Evolutionary conservation across 2,329 filamentous ascomycete species (phyloP), one percentile per base, ranked within the genome.

Genomic region (Apiospora aurea): DNA sequence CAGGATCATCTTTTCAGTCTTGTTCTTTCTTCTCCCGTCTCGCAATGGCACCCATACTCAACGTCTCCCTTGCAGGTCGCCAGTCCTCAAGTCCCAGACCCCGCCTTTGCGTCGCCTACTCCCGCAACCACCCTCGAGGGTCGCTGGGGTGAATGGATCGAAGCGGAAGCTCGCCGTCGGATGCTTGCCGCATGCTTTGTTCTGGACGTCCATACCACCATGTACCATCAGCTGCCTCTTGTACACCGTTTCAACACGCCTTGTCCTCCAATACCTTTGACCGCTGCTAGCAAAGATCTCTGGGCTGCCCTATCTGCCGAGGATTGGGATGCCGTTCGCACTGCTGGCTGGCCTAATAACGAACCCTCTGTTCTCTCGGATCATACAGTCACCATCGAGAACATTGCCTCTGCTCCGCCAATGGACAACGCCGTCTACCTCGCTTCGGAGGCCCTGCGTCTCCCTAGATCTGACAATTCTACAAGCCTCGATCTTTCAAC

Each of bases 151-250:
- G 76, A 80, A 72, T 91, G 89, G 89, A 78, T 90, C 53, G 80
- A 86, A 66, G 78, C 80, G 69, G 89, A 91, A 79, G 82, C 86
- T 10, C 83, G 82, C 71, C 85, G 87, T 71, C 85, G 89, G 57
- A 82, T 91, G 41, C 80, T 89, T n/a, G 82, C 86, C 46, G 85
- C 85, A 18, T 90, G 87, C 79, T 89, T 90, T 78, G 79, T 89
- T 70, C 81, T 89, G 71, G 89, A 91, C 77, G 82, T 86, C 8
- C 88, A 90, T 73, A 84, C 87, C 76, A 85, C 87, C 73, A 81
- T 86, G 73, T 90, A 88, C 75, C 83, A 87, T 70, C 86, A 90
- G 78, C 86, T 87, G 74, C 82, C 81, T 24, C 80, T 81, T 49
- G 79, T 80, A 38, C 77, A 79, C 44, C 82, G 81, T 61, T 80